Percentiles rank a stretch among this genome's conserved stretches.
phyloP scores from a whole-genome alignment of 352 stramenopile species.

The Phytopythium kandeliae region DNA sequence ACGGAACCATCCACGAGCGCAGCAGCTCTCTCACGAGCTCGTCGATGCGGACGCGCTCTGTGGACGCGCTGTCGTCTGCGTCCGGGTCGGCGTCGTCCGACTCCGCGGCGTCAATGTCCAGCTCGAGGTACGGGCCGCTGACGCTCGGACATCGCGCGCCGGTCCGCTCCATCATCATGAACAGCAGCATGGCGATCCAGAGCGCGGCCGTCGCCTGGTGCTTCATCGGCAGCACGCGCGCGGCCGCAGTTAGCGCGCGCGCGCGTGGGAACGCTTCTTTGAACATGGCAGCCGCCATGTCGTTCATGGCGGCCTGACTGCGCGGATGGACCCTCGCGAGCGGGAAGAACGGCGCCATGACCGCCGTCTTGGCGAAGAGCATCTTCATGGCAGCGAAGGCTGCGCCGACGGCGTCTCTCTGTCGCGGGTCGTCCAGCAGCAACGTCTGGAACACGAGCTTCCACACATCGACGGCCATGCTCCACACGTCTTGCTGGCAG shows the following conservation, averaged over 20 bases:
- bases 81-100: constrained; percentile 21
- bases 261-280: constrained; percentile 62
- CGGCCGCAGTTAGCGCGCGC: constrained; percentile 30
- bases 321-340: constrained; percentile 3
- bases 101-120: constrained; percentile 36
- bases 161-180: constrained; percentile 80
- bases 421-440: constrained; percentile 9
- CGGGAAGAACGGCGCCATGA: constrained; percentile 25
- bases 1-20: constrained; percentile 46
- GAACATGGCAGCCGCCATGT: constrained; percentile 57
- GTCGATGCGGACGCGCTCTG: constrained; percentile 50
- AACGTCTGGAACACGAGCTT: constrained; percentile 76
- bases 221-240: constrained; percentile 46
- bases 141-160: constrained; percentile 57
- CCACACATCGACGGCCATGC: constrained; percentile 70
- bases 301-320: constrained; percentile 50
- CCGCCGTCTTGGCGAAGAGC: constrained; percentile 44
- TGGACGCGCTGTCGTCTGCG: constrained; percentile 42
- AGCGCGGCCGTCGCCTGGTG: constrained; percentile 51
- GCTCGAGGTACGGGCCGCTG: constrained; percentile 62
- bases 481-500: constrained; percentile 77
- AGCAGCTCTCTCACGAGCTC: constrained; percentile 42
- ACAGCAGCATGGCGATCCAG: constrained; percentile 73
- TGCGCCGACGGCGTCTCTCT: constrained; percentile 13
- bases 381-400: constrained; percentile 59